Conservation (phyloP, 2,329 filamentous ascomycete species). For the Spiromastix sp. region DNA sequence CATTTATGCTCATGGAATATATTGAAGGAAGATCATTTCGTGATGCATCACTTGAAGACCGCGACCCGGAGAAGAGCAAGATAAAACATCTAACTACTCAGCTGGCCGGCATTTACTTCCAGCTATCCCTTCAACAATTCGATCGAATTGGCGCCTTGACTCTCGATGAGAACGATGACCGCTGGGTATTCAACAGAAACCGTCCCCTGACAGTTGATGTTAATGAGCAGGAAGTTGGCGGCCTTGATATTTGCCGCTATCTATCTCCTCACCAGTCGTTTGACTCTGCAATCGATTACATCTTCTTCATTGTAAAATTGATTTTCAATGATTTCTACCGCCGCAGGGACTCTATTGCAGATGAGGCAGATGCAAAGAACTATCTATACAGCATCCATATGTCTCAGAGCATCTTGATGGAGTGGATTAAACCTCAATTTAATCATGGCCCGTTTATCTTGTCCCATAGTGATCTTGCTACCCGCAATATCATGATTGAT, state of each 20-base stretch:
- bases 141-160: constrained; percentile 1
- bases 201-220: constrained; percentile 1
- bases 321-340: constrained; percentile 7
- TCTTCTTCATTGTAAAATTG: constrained; percentile 4
- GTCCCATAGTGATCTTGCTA: constrained; percentile 9
- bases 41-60: background rate
- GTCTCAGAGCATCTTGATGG: constrained; percentile 5
- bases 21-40: background rate
- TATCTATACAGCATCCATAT: constrained; percentile 8
- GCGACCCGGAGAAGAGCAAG: background rate
- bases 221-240: constrained; percentile 2
- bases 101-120: background rate
- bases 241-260: background rate
- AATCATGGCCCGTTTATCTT: constrained; percentile 9
- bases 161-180: background rate
- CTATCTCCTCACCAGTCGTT: constrained; percentile 6
- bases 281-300: constrained; percentile 7
- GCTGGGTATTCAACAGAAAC: constrained; percentile 1
- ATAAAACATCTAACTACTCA: background rate
- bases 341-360: constrained; percentile 2
- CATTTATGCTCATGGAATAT: background rate
- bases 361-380: constrained; percentile 8
- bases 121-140: constrained; percentile 1
- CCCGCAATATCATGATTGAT: constrained; percentile 8
- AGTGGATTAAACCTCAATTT: constrained; percentile 6